Percentiles rank a stretch among this genome's conserved stretches.
phyloP scores from a whole-genome alignment of 345 rosid species.

The Gossypium bickii region DNA sequence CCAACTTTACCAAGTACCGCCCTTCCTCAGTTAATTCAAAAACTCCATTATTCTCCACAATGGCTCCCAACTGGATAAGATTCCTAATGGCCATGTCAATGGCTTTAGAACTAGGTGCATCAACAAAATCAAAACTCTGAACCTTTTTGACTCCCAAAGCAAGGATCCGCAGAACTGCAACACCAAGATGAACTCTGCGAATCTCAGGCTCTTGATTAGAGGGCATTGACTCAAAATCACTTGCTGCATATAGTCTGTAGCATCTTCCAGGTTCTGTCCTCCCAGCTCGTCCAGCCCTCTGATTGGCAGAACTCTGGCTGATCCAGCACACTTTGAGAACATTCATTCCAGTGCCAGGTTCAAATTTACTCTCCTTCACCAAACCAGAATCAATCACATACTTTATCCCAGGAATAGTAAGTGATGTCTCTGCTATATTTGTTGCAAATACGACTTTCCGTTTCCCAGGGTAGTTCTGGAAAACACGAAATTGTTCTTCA shows the following conservation, averaged over 20 bases:
- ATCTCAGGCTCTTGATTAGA: conserved; percentile 81
- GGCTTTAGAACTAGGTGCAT: conserved; percentile 69
- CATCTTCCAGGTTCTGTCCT: conserved; percentile 87
- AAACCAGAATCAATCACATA: conserved; percentile 84
- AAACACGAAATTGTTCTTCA: conserved; percentile 67
- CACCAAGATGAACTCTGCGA: conserved; percentile 84
- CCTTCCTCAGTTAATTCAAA: conserved; percentile 67
- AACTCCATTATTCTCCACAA: conserved; percentile 33
- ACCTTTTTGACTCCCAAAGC: conserved; percentile 62
- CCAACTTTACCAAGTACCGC: conserved; percentile 61
- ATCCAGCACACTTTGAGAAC: conserved; percentile 66
- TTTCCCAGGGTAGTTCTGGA: conserved; percentile 50
- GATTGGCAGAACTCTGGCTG: conserved; percentile 83
- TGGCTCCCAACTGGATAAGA: conserved; percentile 76
- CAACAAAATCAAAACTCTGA: conserved; percentile 73
- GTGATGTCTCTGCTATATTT: conserved; percentile 90
- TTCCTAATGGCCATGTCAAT: conserved; percentile 67
- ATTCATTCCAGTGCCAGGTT: conserved; percentile 75
- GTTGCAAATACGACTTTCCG: conserved; percentile 90
- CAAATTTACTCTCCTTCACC: conserved; percentile 78
- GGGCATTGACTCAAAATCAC: conserved; percentile 54
- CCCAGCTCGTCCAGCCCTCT: conserved; percentile 98
- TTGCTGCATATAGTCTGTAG: conserved; percentile 63
- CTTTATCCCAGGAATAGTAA: conserved; percentile 91
- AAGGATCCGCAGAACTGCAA: conserved; percentile 80